Percentiles rank a stretch among this genome's conserved stretches.
These are phyloP conservation scores for Zymoseptoria brevis DNA, from an alignment of 2,329 filamentous ascomycete species.

Conservation along the genomic window DNA sequence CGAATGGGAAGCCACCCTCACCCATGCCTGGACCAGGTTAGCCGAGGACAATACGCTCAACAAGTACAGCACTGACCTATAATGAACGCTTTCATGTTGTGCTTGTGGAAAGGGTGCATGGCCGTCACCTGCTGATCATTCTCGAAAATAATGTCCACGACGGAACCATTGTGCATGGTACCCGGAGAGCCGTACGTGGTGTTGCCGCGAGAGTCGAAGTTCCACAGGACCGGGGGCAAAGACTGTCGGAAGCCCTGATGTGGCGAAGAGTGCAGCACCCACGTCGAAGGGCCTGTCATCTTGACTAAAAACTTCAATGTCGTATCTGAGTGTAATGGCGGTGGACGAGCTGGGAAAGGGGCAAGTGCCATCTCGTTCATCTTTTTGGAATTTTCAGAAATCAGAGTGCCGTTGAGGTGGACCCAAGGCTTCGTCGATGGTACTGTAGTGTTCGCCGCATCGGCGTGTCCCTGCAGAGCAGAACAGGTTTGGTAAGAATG, in stretches of 20 bases:
- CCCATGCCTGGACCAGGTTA: background rate
- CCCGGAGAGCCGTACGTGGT: background rate
- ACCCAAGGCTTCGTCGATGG: background rate
- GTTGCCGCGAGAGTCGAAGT: background rate
- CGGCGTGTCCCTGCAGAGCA: background rate
- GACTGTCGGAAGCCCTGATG: background rate
- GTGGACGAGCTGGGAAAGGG: background rate
- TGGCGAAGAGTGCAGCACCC: background rate
- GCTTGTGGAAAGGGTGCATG: background rate
- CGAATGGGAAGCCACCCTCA: background rate
- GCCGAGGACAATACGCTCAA: background rate
- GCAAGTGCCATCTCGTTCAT: background rate
- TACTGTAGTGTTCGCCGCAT: background rate
- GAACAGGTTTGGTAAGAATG: no score
- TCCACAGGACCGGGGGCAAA: background rate
- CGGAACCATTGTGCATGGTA: background rate
- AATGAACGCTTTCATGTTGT: background rate
- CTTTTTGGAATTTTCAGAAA: background rate
- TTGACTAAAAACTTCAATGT: background rate
- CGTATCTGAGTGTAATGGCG: background rate
- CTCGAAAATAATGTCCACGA: background rate
- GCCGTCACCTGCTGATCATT: background rate
- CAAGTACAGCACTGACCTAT: background rate
- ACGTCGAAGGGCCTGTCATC: background rate
- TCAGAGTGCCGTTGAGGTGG: background rate